Conservation (phyloP, 768 basidiomycete genomes). For the Terana coerulea region DNA sequence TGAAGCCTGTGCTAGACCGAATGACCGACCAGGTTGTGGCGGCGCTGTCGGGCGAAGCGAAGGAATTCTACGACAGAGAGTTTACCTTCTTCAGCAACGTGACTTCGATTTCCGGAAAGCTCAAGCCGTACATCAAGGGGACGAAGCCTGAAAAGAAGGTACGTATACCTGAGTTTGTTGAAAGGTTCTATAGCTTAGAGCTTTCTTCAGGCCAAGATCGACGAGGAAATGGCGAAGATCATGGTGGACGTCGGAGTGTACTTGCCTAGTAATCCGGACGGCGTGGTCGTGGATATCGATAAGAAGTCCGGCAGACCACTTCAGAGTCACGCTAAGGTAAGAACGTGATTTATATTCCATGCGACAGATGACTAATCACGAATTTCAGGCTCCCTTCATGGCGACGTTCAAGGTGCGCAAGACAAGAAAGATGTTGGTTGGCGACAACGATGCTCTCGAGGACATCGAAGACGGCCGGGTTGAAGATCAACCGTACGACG, state of each 20-base stretch:
- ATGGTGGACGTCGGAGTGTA: conserved; percentile 93
- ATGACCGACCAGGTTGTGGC: conserved; percentile 79
- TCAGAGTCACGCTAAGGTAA: conserved; percentile 95
- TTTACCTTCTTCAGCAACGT: conserved; percentile 96
- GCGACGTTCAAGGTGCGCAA: conserved; percentile 99
- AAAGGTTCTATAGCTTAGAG: conserved; percentile 3
- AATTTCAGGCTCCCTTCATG: conserved; percentile 92
- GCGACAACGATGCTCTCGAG: conserved; percentile 69
- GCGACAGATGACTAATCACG: conserved; percentile 2
- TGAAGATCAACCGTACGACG: conserved; percentile 61
- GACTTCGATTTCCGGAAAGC: conserved; percentile 95
- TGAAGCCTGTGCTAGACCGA: conserved; percentile 92
- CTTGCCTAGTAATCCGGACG: conserved; percentile 96
- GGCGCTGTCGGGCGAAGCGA: conserved; percentile 85
- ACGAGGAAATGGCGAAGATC: conserved; percentile 99
- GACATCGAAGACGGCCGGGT: conserved; percentile 54
- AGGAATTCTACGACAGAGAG: conserved; percentile 89
- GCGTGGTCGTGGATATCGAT: conserved; percentile 94
- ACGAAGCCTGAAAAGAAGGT: conserved; percentile 97
- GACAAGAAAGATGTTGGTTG: conserved; percentile 62
- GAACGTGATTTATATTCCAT: conserved; percentile 4
- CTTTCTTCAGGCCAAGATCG: conserved; percentile 82
- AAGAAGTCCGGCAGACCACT: conserved; percentile 94
- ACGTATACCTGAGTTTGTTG: not conserved
- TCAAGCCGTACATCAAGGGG: conserved; percentile 95